phyloP scores from a whole-genome alignment of 257 asterid genomes.

The Verbena officinalis region DNA sequence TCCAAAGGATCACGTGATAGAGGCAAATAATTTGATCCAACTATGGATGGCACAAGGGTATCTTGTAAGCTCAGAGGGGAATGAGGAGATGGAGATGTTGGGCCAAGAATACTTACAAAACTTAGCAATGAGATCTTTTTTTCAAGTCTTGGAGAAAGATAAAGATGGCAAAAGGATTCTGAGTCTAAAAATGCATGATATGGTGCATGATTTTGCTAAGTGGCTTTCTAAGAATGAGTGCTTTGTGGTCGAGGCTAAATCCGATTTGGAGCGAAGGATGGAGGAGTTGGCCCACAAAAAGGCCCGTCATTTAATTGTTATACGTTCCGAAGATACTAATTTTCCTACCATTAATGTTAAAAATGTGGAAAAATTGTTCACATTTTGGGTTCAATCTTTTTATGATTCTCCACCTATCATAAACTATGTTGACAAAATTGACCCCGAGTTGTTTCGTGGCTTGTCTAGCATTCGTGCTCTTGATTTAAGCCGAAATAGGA shows the following conservation, averaged over 20 bases:
- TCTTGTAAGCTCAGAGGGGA: constrained; percentile 26
- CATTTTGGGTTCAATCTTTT: constrained; percentile 75
- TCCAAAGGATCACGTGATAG: constrained; percentile 46
- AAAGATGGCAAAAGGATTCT: constrained; percentile 35
- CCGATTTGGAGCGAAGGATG: constrained; percentile 32
- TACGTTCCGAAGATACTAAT: constrained; percentile 50
- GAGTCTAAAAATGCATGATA: constrained; percentile 53
- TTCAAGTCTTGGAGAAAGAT: constrained; percentile 37
- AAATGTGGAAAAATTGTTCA: constrained; percentile 44
- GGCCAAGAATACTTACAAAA: constrained; percentile 43
- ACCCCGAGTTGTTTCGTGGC: constrained; percentile 42
- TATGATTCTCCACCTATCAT: constrained; percentile 59
- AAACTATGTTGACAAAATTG: constrained; percentile 45
- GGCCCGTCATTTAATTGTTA: constrained; percentile 56
- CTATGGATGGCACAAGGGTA: constrained; percentile 71
- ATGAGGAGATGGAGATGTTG: constrained; percentile 36
- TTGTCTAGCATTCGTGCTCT: constrained; percentile 40
- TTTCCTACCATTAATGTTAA: constrained; percentile 47
- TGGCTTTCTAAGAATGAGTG: constrained; percentile 52
- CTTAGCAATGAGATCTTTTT: constrained; percentile 49
- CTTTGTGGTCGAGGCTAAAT: constrained; percentile 41
- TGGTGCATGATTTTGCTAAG: constrained; percentile 55
- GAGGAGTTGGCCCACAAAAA: constrained; percentile 29
- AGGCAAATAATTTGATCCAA: constrained; percentile 42
- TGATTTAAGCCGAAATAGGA: constrained; percentile 68